Evolutionary conservation across 2,329 filamentous ascomycete genomes (phyloP), one percentile per base, ranked within the genome.

Genomic region (Fonsecaea multimorphosa): DNA sequence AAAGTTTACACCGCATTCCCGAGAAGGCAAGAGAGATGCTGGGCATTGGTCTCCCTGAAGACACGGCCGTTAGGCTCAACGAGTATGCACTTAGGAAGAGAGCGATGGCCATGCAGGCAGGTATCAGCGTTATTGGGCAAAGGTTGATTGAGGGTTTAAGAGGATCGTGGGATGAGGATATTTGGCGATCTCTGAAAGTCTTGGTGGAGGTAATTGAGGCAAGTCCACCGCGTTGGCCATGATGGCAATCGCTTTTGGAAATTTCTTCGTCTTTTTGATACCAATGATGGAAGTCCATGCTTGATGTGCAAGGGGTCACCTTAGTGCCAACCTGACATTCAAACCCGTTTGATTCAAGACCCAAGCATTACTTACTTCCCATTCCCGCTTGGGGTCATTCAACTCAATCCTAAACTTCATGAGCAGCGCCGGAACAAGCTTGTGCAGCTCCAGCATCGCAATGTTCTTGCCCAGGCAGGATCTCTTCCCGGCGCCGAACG

Each of bases 381-480:
- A 72, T 27, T 67, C 66, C 27, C 34, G 53, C 3, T 29, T 24
- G 11, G 58, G 67, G 49, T 68, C 61, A 2, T 54, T 67, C n/a
- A 71, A 53, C 44, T 67, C 60, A 22, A 71, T 63, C 8, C 63
- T 55, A 56, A 72, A 72, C 58, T 66, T 65, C 65, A 71, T 59
- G 16, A 72, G 38, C 46, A 71, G 29, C 14, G 71, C 70, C 1
- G 69, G 65, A 6, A 72, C 63, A 7, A 72, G 53, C 59, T 72
- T 72, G 51, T 72, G 71, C 52, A 75, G 40, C 58, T 74, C 73
- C 22, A 73, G 66, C 58, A 72, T 65, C 9, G 72, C 72, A 16
- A 75, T 72, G 59, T 74, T 74, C 53, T 73, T 74, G 6, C 73
- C 73, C n/a, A 74, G 52, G 59, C 73, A 74, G 3, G 64, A 70